Conservation (phyloP, 176 grass and related monocot genomes). For the Ensete ventricosum region DNA sequence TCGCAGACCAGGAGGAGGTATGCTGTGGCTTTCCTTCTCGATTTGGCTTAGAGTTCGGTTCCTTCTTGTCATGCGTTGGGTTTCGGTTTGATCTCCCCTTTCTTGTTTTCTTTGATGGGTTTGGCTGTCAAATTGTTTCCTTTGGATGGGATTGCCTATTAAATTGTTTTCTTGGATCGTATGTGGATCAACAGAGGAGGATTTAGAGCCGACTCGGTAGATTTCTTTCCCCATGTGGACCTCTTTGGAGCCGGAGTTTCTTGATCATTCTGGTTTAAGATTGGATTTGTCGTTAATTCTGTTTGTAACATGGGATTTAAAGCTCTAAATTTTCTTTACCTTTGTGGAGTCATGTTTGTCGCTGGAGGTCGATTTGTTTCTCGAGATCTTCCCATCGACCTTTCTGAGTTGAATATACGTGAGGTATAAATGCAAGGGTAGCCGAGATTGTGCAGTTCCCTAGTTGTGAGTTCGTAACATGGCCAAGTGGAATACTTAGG, state of each 20-base stretch:
- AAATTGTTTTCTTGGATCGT: background rate
- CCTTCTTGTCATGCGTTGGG: background rate
- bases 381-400: background rate
- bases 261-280: background rate
- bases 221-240: background rate
- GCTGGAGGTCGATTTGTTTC: background rate
- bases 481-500: background rate
- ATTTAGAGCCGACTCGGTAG: background rate
- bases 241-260: background rate
- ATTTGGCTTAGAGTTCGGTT: background rate
- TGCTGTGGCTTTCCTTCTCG: background rate
- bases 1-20: background rate
- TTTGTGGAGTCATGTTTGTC: background rate
- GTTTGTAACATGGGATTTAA: background rate
- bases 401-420: background rate
- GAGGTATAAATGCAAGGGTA: background rate
- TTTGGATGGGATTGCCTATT: background rate
- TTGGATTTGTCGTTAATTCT: background rate
- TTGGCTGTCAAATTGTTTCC: background rate
- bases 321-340: background rate
- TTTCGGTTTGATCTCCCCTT: background rate
- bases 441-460: background rate
- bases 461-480: background rate
- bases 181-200: too few relatives aligned
- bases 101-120: background rate